These are phyloP conservation scores for Curvularia hawaiiensis DNA, from an alignment of 2,329 filamentous ascomycete genomes.

Conservation along the genomic window DNA sequence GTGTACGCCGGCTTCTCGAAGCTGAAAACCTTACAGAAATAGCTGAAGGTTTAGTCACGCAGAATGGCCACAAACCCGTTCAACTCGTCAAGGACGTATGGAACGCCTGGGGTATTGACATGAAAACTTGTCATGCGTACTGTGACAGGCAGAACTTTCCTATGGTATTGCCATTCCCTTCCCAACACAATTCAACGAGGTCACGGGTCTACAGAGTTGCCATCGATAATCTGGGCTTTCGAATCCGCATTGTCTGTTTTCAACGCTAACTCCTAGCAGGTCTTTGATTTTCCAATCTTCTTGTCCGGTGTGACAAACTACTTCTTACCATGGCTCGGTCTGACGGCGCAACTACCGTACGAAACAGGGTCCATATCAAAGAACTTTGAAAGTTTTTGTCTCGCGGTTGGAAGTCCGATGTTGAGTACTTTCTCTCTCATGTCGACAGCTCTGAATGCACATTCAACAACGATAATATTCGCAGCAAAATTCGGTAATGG, in stretches of 20 bases:
- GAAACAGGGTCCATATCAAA: background rate
- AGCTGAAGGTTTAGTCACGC: background rate
- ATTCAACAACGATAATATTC: constrained; percentile 1
- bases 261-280: background rate
- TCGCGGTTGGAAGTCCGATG: constrained; percentile 5
- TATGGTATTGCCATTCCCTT: constrained; percentile 5
- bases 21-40: constrained; percentile 1
- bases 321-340: constrained; percentile 2
- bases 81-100: background rate
- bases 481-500: background rate
- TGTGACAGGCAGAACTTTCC: constrained; percentile 2
- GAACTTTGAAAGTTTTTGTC: constrained; percentile 4
- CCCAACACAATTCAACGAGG: background rate
- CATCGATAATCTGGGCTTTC: background rate
- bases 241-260: background rate
- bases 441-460: constrained; percentile 3
- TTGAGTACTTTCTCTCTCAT: background rate
- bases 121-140: constrained; percentile 1
- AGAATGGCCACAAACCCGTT: background rate
- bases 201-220: background rate
- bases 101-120: constrained; percentile 5
- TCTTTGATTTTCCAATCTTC: constrained; percentile 6
- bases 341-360: constrained; percentile 6
- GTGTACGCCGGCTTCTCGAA: background rate
- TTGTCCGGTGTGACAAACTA: constrained; percentile 4